Percentiles rank a stretch among this genome's conserved stretches.
phyloP scores from a whole-genome alignment of 2,329 filamentous ascomycete genomes.

The Phaeomoniella chlamydospora region DNA sequence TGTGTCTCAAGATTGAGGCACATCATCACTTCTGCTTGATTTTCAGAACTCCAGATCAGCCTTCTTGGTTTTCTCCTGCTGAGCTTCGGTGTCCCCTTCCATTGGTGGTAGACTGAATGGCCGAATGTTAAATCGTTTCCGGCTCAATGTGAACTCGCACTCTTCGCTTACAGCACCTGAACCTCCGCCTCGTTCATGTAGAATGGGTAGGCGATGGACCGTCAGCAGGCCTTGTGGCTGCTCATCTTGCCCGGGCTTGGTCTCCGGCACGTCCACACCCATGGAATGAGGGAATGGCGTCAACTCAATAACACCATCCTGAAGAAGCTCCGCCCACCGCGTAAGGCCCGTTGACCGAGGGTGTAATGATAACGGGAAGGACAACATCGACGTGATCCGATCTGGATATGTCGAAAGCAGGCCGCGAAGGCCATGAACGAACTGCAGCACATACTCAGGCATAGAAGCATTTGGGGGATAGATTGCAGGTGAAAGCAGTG shows the following conservation, averaged over 20 bases:
- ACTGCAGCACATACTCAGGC: slow-evolving; percentile 63
- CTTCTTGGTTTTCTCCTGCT: slow-evolving; percentile 44
- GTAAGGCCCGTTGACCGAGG: slow-evolving; percentile 62
- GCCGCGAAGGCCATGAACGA: slow-evolving; percentile 64
- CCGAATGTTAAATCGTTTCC: slow-evolving; percentile 69
- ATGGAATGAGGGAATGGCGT: slow-evolving; percentile 54
- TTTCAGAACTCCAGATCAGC: slow-evolving; percentile 59
- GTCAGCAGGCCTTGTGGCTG: slow-evolving; percentile 74
- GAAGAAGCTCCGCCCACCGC: slow-evolving; percentile 73
- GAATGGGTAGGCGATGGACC: slow-evolving; percentile 68
- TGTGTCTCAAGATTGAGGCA: slow-evolving; percentile 1
- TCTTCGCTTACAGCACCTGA: slow-evolving; percentile 62
- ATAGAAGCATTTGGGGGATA: slow-evolving; percentile 57
- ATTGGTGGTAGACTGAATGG: slow-evolving; percentile 82
- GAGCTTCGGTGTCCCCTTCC: slow-evolving; percentile 56
- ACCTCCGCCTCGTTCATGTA: slow-evolving; percentile 75
- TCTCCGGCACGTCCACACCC: slow-evolving; percentile 32
- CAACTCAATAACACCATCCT: slow-evolving; percentile 76
- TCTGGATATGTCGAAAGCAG: slow-evolving; percentile 54
- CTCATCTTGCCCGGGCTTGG: slow-evolving; percentile 41
- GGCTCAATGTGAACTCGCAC: slow-evolving; percentile 77
- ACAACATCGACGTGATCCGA: slow-evolving; percentile 57
- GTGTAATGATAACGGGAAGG: slow-evolving; percentile 66
- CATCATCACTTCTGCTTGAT: not conserved
- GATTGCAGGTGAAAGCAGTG: slow-evolving; percentile 69